A percentile compares a stretch with the other conserved stretches of the same genome.
These are phyloP conservation scores for Platanus orientalis DNA, from an alignment of 164 flowering plant genomes.

Conservation along the genomic window DNA sequence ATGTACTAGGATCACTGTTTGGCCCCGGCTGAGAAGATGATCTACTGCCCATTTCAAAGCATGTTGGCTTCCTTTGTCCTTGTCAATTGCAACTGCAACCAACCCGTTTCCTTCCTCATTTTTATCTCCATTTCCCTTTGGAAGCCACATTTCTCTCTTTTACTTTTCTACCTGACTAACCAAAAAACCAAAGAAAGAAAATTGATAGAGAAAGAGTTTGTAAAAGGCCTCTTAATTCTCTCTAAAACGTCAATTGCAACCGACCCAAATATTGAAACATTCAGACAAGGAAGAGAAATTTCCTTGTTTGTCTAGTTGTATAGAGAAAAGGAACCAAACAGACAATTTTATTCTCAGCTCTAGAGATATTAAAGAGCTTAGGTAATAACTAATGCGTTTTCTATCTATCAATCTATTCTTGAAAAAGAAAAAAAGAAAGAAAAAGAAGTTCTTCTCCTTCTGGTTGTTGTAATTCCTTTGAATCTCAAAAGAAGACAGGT, in stretches of 20 bases:
- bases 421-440: no score
- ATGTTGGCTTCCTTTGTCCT: constrained; percentile 62
- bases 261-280: no score
- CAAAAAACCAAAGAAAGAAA: no score
- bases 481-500: not conserved
- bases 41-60: constrained; percentile 83
- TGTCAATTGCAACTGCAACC: constrained; percentile 78
- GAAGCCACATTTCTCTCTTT: constrained; percentile 14
- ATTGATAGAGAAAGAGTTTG: not conserved
- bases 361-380: not conserved
- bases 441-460: not conserved
- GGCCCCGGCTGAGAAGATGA: constrained; percentile 41
- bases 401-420: no score
- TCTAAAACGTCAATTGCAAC: no score
- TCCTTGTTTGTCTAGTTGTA: no score
- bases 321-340: no score
- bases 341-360: not conserved
- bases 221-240: no score
- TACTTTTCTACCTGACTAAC: no score
- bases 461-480: not conserved
- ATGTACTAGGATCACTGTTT: constrained; percentile 54
- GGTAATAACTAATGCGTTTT: not conserved
- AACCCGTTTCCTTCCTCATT: constrained; percentile 24
- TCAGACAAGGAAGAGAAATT: no score
- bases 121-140: constrained; percentile 11